A percentile compares a stretch with the other conserved stretches of the same genome.
These are phyloP conservation scores for Leishmania martiniquensis DNA, from an alignment of 208 protist species.

Conservation along the genomic window DNA sequence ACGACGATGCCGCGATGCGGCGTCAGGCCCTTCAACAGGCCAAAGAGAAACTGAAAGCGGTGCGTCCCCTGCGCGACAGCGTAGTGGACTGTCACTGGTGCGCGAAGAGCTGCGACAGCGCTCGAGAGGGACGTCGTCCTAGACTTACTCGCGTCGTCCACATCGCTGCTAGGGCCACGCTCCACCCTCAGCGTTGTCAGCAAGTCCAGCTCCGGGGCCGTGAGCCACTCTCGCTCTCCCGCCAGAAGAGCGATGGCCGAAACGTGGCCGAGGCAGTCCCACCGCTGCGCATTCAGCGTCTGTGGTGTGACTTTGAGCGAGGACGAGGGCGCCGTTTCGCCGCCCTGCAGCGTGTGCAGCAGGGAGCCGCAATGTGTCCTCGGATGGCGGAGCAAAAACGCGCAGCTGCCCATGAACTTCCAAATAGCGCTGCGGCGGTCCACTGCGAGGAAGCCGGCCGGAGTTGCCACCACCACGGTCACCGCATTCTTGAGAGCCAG, in stretches of 20 bases:
- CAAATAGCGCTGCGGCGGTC: slow-evolving; percentile 73
- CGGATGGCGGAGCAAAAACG: slow-evolving; percentile 13
- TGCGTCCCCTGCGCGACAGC: slow-evolving; percentile 49
- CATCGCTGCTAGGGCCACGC: background rate
- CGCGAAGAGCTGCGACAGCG: slow-evolving; percentile 13
- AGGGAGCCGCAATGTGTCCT: slow-evolving; percentile 2
- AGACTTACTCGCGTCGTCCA: background rate
- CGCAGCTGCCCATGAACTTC: slow-evolving; percentile 66
- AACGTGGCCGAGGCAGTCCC: slow-evolving; percentile 65
- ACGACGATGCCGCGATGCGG: slow-evolving; percentile 57
- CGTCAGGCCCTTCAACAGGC: slow-evolving; percentile 50
- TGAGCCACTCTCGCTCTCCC: slow-evolving; percentile 19
- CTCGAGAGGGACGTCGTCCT: background rate
- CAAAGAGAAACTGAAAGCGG: slow-evolving; percentile 70
- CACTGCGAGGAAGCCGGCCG: slow-evolving; percentile 45
- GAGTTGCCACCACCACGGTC: slow-evolving; percentile 48
- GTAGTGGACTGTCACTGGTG: slow-evolving; percentile 59
- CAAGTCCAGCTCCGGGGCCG: slow-evolving; percentile 20
- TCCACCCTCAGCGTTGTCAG: slow-evolving; percentile 17
- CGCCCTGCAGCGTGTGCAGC: slow-evolving; percentile 1
- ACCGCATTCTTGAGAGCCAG: slow-evolving; percentile 15
- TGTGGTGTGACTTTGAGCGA: background rate
- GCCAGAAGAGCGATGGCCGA: slow-evolving; percentile 36
- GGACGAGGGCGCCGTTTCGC: slow-evolving; percentile 1
- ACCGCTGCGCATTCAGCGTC: slow-evolving; percentile 43